phyloP scores from a whole-genome alignment of 2,329 filamentous ascomycete species.

The Aspergillus aculeatinus region DNA sequence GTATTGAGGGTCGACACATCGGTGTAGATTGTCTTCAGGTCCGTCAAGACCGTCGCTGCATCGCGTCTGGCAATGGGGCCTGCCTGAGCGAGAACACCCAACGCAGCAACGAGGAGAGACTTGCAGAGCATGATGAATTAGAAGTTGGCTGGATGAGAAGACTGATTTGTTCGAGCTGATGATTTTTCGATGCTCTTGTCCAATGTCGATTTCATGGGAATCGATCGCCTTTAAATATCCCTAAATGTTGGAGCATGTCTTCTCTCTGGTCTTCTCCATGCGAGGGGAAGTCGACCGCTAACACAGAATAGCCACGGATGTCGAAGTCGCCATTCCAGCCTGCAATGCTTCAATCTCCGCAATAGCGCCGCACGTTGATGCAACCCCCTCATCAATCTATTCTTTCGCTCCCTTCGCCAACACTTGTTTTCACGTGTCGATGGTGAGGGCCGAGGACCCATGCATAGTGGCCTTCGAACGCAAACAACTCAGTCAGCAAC shows the following conservation, averaged over 20 bases:
- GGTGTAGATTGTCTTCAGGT: not conserved
- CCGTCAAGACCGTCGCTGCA: not conserved
- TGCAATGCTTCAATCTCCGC: not conserved
- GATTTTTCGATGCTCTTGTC: not conserved
- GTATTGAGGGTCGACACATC: not conserved
- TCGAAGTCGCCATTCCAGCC: not conserved
- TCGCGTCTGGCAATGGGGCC: not conserved
- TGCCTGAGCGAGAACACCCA: not conserved
- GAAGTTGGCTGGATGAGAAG: not conserved
- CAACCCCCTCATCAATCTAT: not conserved
- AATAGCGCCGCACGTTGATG: not conserved
- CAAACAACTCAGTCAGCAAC: not conserved
- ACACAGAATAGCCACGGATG: slow-evolving; percentile 1
- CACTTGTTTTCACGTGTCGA: not conserved
- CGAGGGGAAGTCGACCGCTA: not conserved
- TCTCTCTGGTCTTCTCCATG: not conserved
- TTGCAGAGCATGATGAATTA: not conserved
- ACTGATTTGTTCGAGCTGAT: not conserved
- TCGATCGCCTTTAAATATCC: not conserved
- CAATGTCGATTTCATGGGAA: not conserved
- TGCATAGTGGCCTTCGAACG: too few relatives aligned
- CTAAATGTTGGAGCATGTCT: too few relatives aligned
- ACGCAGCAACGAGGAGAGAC: not conserved
- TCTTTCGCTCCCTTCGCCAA: not conserved
- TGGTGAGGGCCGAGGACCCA: not conserved